Base-by-base conservation (phyloP, 1,284 basidiomycete species). In the Tetrapyrgos nigripes region DNA sequence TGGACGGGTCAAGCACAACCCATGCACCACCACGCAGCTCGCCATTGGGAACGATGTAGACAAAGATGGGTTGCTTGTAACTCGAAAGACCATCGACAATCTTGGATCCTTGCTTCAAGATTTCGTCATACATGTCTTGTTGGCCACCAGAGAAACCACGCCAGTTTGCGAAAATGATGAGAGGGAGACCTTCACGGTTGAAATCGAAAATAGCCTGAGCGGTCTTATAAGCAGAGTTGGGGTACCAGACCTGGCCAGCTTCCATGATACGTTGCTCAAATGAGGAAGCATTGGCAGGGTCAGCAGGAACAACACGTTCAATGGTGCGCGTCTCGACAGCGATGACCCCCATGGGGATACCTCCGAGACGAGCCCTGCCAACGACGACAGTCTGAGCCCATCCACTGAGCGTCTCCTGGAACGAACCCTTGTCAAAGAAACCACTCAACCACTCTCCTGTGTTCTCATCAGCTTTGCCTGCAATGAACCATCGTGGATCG, bases 101-200 rank as follows among this genome's bases (percentile, higher is more conserved):
- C 79, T 96, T 97, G 40, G 94, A 92, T 50, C 94, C 94, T 73
- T 96, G 93, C 77, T 97, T 97, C 70, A 97, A 82, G 62, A 97
- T 87, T 70, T 96, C 94, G 74, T 97, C 94, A 69, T 94, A 95
- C 96, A 98, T 98, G 77, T 98, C 96, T 76, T 97, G 95, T 77
- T 98, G 96, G 69, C 97, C 97, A 65, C 97, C 97, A 24, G 97
- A 99, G 89, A 99, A 99, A 37, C 97, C 97, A 83, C 97, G 94
- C 96, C 97, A 99, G 83, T 99, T 99, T 62, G 97, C 97, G 69
- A 99, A 98, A 76, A 99, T 97, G 76, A 99, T 94, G 62, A 99
- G 84, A 3, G 97, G 97, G 23, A 99, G 83, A 43, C 94, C 95
- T 77, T 99, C 97, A 52, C 96, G 91, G 79, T 97, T 93, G 81